Conservation (phyloP, 139 green algal species). For the Eudorina sp. region DNA sequence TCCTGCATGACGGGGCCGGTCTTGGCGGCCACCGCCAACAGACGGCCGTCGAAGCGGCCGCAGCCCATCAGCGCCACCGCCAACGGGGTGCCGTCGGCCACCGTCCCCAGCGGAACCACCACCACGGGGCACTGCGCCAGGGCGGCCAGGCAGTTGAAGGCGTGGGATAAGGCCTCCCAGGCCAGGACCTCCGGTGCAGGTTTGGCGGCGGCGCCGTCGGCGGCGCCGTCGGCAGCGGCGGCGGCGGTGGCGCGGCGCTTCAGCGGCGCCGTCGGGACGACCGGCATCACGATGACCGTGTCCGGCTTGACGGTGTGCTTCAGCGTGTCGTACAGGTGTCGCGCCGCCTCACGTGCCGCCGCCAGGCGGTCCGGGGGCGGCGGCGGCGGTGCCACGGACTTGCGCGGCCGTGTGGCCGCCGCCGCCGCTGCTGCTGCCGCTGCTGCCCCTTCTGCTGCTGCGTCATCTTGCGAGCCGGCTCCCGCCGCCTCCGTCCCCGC, state of each 20-base stretch:
- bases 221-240: neutral
- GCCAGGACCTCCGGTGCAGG: neutral
- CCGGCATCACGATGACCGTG: slow-evolving; percentile 70
- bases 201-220: neutral
- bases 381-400: neutral
- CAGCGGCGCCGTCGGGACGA: slow-evolving; percentile 52
- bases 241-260: neutral
- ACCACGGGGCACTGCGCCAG: slow-evolving; percentile 62
- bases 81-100: slow-evolving; percentile 62
- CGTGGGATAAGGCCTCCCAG: neutral
- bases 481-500: neutral
- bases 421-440: neutral
- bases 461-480: neutral
- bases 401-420: neutral
- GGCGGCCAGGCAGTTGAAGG: slow-evolving; percentile 55
- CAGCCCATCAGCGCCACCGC: slow-evolving; percentile 60
- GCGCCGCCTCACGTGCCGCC: slow-evolving; percentile 33
- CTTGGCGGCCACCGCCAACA: slow-evolving; percentile 67
- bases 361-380: slow-evolving; percentile 34
- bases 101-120: slow-evolving; percentile 57
- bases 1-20: slow-evolving; percentile 60
- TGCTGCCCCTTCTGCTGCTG: neutral
- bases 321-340: slow-evolving; percentile 62
- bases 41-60: slow-evolving; percentile 57
- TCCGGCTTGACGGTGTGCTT: slow-evolving; percentile 65